Evolutionary conservation across 192 early-diverging fungal species (phyloP).

Genomic region (Gryganskiella cystojenkinii): DNA sequence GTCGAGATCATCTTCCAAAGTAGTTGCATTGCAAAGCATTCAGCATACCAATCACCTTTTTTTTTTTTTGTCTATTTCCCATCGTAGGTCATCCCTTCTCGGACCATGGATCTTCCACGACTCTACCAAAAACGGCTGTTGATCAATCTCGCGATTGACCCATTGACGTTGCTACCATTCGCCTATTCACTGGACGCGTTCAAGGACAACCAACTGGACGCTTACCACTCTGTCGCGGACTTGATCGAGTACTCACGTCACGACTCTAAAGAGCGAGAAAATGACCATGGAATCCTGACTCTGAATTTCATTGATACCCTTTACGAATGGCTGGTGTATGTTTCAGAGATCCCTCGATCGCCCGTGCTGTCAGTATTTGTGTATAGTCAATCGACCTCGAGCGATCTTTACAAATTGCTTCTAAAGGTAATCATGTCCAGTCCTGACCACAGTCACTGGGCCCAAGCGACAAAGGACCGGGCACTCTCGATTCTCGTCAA

Average conservation of each 20-base stretch:
- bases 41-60: background rate
- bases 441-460: background rate
- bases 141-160: slow-evolving; percentile 28
- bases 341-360: slow-evolving; percentile 16
- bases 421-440: slow-evolving; percentile 17
- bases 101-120: slow-evolving; percentile 31
- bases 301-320: slow-evolving; percentile 30
- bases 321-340: slow-evolving; percentile 14
- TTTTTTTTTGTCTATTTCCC: too few relatives aligned
- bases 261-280: background rate
- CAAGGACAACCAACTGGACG: slow-evolving; percentile 7
- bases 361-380: slow-evolving; percentile 38
- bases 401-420: slow-evolving; percentile 3
- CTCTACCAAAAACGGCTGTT: slow-evolving; percentile 14
- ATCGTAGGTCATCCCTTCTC: slow-evolving; percentile 21
- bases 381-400: slow-evolving; percentile 10
- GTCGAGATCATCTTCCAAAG: too few relatives aligned
- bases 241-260: background rate
- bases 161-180: slow-evolving; percentile 15
- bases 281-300: background rate
- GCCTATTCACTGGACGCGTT: slow-evolving; percentile 27
- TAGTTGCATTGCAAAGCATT: background rate
- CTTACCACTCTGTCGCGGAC: slow-evolving; percentile 2
- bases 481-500: slow-evolving; percentile 29
- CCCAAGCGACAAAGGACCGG: slow-evolving; percentile 1